A percentile compares a stretch with the other conserved stretches of the same genome.
phyloP scores from a whole-genome alignment of 495 filamentous ascomycete genomes.

The Penicillium lagena region DNA sequence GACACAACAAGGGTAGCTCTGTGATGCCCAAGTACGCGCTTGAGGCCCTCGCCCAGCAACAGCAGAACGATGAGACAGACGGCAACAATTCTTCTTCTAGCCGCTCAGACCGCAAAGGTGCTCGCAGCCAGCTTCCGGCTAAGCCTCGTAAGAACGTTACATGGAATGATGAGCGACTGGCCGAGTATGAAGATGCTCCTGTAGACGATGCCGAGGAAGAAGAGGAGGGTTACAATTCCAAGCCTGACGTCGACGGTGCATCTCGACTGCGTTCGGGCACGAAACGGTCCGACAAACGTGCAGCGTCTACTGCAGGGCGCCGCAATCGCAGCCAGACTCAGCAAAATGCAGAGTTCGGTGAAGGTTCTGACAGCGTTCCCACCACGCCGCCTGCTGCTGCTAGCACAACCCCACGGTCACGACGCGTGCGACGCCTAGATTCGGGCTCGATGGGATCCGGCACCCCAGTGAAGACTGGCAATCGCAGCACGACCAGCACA shows the following conservation, averaged over 20 bases:
- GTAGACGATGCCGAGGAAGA: slow-evolving; percentile 8
- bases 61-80: background rate
- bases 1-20: slow-evolving; percentile 49
- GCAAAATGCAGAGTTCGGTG: slow-evolving; percentile 5
- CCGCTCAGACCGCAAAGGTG: background rate
- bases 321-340: slow-evolving; percentile 18
- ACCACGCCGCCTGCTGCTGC: slow-evolving; percentile 12
- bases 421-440: slow-evolving; percentile 31
- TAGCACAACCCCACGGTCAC: slow-evolving; percentile 26
- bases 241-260: slow-evolving; percentile 7
- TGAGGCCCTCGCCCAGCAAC: slow-evolving; percentile 29
- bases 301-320: slow-evolving; percentile 14
- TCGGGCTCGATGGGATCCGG: slow-evolving; percentile 14
- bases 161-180: slow-evolving; percentile 40
- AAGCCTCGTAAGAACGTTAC: slow-evolving; percentile 26
- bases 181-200: slow-evolving; percentile 22
- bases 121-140: background rate
- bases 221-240: slow-evolving; percentile 5
- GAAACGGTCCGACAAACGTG: slow-evolving; percentile 17
- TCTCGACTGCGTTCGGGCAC: slow-evolving; percentile 5
- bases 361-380: slow-evolving; percentile 7
- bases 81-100: slow-evolving; percentile 5
- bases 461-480: slow-evolving; percentile 18
- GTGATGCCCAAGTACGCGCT: slow-evolving; percentile 41
- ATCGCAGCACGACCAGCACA: slow-evolving; percentile 3